Evolutionary conservation across 805 yeast genomes (phyloP).

Genomic region (Jamesozyma piceae): DNA sequence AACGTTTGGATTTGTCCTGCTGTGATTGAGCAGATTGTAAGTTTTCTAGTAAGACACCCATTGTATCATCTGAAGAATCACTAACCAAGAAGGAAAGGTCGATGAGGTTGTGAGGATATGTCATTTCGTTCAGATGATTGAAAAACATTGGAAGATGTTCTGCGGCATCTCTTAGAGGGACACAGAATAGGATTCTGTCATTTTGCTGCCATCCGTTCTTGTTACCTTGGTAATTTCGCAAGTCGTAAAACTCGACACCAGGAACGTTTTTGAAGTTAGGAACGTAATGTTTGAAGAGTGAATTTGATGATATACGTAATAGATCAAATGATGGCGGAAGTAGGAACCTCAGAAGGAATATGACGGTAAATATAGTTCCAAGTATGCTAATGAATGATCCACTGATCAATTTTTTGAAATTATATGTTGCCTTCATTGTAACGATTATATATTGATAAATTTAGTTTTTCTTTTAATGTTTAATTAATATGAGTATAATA

Average conservation of each 20-base stretch:
- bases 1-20: conserved; percentile 50
- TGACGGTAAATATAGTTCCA: conserved; percentile 1
- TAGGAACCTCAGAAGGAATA: conserved; percentile 9
- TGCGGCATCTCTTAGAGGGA: conserved; percentile 88
- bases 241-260: conserved; percentile 61
- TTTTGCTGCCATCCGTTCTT: conserved; percentile 69
- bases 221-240: conserved; percentile 54
- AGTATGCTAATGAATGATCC: conserved; percentile 3
- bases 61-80: conserved; percentile 82
- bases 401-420: background rate
- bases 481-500: too few species aligned
- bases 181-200: conserved; percentile 75
- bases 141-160: conserved; percentile 85
- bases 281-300: conserved; percentile 22
- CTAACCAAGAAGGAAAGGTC: conserved; percentile 81
- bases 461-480: too few species aligned
- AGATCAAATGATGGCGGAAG: conserved; percentile 7
- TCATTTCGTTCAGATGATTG: conserved; percentile 64
- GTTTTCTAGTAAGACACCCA: conserved; percentile 52
- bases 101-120: conserved; percentile 80
- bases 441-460: too few species aligned
- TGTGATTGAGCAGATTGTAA: conserved; percentile 57
- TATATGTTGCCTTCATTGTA: background rate
- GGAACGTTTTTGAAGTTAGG: conserved; percentile 31
- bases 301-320: background rate